phyloP scores from a whole-genome alignment of 2,329 filamentous ascomycete genomes.

The Neopestalotiopsis sp. region DNA sequence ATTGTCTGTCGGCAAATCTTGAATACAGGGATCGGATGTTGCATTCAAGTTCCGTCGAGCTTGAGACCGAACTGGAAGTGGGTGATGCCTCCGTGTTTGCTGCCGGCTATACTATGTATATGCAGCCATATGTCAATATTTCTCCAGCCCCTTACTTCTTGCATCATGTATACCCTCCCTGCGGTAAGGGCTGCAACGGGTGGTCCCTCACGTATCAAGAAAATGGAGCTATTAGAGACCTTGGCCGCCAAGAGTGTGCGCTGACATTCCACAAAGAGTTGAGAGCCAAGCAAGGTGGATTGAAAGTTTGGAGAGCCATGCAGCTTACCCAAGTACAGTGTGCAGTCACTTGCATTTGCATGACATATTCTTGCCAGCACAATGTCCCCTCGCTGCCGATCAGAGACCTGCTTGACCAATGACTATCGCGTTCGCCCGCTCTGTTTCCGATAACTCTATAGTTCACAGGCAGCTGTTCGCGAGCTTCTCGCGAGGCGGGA shows the following conservation, averaged over 20 bases:
- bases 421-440: background rate
- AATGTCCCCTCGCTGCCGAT: background rate
- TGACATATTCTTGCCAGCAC: background rate
- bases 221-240: background rate
- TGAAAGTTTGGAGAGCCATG: background rate
- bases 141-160: background rate
- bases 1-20: background rate
- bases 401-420: background rate
- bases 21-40: background rate
- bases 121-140: background rate
- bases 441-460: background rate
- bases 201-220: background rate
- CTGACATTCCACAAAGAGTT: background rate
- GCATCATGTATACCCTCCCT: background rate
- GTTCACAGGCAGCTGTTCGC: background rate
- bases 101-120: background rate
- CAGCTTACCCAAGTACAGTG: background rate
- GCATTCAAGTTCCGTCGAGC: background rate
- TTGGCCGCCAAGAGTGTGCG: background rate
- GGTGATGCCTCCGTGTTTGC: background rate
- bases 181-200: background rate
- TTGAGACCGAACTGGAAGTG: background rate
- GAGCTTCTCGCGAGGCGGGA: background rate
- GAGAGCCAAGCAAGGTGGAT: background rate
- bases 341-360: background rate